Conservation (phyloP, 257 asterid species). For the Solanum chilense region DNA sequence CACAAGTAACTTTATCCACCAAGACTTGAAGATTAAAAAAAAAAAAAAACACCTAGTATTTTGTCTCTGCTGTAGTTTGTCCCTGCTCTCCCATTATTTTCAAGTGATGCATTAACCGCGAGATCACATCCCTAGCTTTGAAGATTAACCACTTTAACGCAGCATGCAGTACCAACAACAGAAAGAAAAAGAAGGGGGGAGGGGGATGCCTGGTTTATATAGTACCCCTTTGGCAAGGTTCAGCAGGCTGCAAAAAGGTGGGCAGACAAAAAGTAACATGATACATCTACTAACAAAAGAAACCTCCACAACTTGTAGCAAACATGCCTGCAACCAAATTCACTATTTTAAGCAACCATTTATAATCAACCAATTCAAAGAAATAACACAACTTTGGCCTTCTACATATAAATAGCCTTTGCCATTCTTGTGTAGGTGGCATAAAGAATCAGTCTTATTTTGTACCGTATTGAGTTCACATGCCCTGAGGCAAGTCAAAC, state of each 20-base stretch:
- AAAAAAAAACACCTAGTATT: background rate
- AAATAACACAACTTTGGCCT: background rate
- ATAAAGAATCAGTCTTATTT: background rate
- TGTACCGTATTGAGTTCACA: constrained; percentile 6
- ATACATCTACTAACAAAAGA: background rate
- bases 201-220: background rate
- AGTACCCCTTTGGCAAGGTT: background rate
- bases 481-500: constrained; percentile 34
- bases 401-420: background rate
- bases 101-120: background rate
- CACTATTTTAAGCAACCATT: background rate
- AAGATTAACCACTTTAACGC: background rate
- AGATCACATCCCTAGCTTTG: background rate
- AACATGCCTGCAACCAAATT: background rate
- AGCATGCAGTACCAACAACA: background rate
- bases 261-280: background rate
- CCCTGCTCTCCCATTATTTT: background rate
- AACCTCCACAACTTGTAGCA: background rate
- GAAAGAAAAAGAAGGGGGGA: background rate
- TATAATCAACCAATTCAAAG: background rate
- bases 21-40: background rate
- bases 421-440: background rate
- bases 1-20: background rate
- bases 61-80: background rate
- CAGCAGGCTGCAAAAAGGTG: background rate